Percentiles rank a stretch among this genome's conserved stretches.
These are phyloP conservation scores for Monilinia vaccinii-corymbosi DNA, from an alignment of 2,329 filamentous ascomycete species.

Conservation along the genomic window DNA sequence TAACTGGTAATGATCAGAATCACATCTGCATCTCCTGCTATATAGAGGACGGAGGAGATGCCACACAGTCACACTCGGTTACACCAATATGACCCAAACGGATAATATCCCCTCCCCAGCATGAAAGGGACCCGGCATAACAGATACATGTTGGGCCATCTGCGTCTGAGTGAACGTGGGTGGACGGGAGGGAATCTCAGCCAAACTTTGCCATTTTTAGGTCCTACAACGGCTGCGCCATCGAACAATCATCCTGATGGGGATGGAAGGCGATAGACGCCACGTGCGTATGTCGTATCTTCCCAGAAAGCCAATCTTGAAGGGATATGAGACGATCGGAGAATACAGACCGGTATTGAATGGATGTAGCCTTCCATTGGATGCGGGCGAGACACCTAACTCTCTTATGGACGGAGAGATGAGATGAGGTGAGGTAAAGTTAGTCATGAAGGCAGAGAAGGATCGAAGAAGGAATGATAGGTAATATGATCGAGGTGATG, in stretches of 20 bases:
- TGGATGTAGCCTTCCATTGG: conserved; percentile 1
- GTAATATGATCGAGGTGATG: background rate
- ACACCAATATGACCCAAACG: background rate
- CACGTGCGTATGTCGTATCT: conserved; percentile 1
- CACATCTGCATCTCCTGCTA: background rate
- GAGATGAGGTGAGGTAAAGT: no score
- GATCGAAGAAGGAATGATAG: background rate
- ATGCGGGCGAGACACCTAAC: conserved; percentile 1
- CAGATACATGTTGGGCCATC: background rate
- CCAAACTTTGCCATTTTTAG: background rate
- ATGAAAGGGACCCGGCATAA: background rate
- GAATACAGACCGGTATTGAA: conserved; percentile 4
- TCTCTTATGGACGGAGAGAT: background rate
- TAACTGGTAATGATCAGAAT: no score
- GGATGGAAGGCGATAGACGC: background rate
- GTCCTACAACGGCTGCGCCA: conserved; percentile 1
- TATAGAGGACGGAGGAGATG: no score
- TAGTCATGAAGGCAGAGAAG: background rate
- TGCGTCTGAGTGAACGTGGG: background rate
- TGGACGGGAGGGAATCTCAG: background rate
- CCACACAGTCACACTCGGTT: background rate
- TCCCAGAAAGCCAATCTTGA: background rate
- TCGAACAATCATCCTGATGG: background rate
- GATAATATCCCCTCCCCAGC: background rate
- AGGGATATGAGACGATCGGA: background rate